These are phyloP conservation scores for Daldinia sp. DNA, from an alignment of 2,329 filamentous ascomycete species.

Conservation along the genomic window DNA sequence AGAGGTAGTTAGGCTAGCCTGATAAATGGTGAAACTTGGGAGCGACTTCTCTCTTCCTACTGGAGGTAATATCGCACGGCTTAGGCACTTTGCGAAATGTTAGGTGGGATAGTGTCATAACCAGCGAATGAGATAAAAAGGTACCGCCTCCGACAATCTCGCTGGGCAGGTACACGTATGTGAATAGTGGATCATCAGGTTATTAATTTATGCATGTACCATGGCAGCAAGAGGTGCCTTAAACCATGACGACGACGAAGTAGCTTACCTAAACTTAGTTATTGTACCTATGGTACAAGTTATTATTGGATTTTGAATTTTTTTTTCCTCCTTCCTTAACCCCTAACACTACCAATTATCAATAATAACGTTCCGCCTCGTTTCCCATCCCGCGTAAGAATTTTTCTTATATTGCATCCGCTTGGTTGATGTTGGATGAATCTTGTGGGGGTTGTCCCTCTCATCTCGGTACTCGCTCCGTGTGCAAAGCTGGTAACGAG, in stretches of 20 bases:
- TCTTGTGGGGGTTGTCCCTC: constrained; percentile 2
- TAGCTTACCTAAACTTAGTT: constrained; percentile 24
- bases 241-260: constrained; percentile 8
- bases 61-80: constrained; percentile 9
- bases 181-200: constrained; percentile 29
- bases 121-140: constrained; percentile 13
- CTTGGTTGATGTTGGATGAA: constrained; percentile 22
- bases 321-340: too few relatives aligned
- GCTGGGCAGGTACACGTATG: constrained; percentile 33
- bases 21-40: constrained; percentile 29
- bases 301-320: background rate
- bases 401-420: constrained; percentile 11
- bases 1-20: background rate
- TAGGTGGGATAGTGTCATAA: constrained; percentile 23
- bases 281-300: constrained; percentile 20
- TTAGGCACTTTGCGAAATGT: constrained; percentile 1
- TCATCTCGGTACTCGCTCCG: constrained; percentile 32
- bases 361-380: constrained; percentile 8
- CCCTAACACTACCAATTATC: background rate
- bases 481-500: constrained; percentile 25
- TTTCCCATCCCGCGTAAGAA: constrained; percentile 12
- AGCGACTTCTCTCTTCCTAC: background rate
- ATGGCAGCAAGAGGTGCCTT: background rate
- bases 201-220: constrained; percentile 24
- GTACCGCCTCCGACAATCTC: constrained; percentile 29